Base-by-base conservation (phyloP, 106 monocot genomes). In the Apostasia ramifera region DNA sequence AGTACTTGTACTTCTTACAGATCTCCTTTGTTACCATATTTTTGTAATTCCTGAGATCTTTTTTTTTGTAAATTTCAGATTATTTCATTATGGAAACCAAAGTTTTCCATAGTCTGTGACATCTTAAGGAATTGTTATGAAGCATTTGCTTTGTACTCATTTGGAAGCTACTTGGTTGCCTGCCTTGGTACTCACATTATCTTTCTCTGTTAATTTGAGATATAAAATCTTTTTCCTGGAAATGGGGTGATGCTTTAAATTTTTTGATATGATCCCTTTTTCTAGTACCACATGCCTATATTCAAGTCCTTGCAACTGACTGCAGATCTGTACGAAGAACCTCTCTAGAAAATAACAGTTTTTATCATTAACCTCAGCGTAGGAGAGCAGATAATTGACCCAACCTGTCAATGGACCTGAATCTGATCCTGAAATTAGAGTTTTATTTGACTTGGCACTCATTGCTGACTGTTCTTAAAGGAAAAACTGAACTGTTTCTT, bases 71-170 rank as follows among this genome's bases (percentile, higher is more conserved):
- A 44, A 72, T 40, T 71, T 45, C 85, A 89, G 92, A 71, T 89
- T 71, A 77, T 93, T 62, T 93, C 92, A 44, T 79, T 89, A 71
- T 89, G 86, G 79, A 81, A 86, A 65, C 53, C 88, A 57, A 79
- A 67, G 44, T 70, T 83, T 68, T 90, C 90, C 47, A 61, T 94
- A 44, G 59, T 66, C 54, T 93, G 89, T 69, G 93, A 93, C 76
- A 93, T 93, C 50, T 76, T 93, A 70, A 79, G 92, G 57, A 88
- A 81, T 62, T 93, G 92, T 61, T 94, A 90, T 64, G 94, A 94
- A 81, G 94, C 94, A 61, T 89, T 85, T 81, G 88, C 88, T 45
- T 57, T 93, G 67, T 93, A 89, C 73, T 75, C 66, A 48, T 93
- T 93, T 61, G 83, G 88, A 61, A 61, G 86, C 15, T 88, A 93